Base-by-base conservation (phyloP, 441 rosid genomes). In the Euphorbia schlechtendalii region DNA sequence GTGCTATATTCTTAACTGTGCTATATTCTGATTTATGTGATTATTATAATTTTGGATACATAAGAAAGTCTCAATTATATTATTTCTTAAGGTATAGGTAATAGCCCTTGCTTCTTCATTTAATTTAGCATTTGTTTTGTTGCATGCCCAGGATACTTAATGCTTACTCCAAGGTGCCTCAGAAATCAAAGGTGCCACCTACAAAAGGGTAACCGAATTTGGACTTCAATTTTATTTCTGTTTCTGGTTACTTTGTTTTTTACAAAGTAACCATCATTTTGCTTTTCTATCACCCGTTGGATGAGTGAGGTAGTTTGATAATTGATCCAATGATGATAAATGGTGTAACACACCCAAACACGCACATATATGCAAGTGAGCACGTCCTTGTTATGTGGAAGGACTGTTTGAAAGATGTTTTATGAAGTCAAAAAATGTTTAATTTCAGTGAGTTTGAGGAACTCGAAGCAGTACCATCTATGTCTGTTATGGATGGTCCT, bases 401-500 rank as follows among this genome's bases (percentile, higher is more conserved):
- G 11, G 5, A 27, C 6, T 43, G 12, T 48, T 21, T 30, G 8
- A 30, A 43, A 48, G 2, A 3, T 24, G 1, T 41, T 55, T 17
- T 3, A 48, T 2, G 25, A 54, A 0, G 22, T 36, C 41, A 48
- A 62, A 64, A 21, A 18, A 24, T 67, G 15, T 48, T 27, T 59
- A 43, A 56, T 61, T 77, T 76, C 76, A 90, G 96, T 60, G 96
- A 90, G 77, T 88, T 84, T 88, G 97, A 92, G 83, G 98, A 90
- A 72, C 76, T 92, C 65, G 98, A 92, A 78, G 88, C 86, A 59
- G 87, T 84, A 64, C 92, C 97, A 61, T 81, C 86, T 61, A 84
- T 92, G 96, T 86, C 90, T 53, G 82, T 85, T 64, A 84, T 90
- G 80, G 96, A 86, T 54, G 96, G 96, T 69, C 92, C 92, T 52